Evolutionary conservation across 345 rosid genomes (phyloP).

Genomic region (Sisymbrium irio): DNA sequence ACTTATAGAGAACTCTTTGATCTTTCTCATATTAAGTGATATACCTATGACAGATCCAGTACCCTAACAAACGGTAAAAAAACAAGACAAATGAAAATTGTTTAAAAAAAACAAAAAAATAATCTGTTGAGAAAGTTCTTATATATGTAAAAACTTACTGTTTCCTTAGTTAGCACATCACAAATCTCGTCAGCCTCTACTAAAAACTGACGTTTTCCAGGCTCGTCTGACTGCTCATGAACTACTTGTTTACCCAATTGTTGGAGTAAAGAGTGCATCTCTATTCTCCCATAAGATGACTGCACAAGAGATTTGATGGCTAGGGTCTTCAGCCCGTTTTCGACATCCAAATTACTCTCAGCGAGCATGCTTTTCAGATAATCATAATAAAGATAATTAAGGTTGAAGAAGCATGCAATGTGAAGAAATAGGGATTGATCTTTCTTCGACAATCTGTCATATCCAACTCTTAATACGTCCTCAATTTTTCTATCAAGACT

Average conservation of each 20-base stretch:
- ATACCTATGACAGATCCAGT: conserved; percentile 24
- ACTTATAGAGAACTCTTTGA: background rate
- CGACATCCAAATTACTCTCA: background rate
- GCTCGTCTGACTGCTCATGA: background rate
- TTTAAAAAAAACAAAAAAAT: too few species aligned
- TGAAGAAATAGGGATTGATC: background rate
- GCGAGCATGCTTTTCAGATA: background rate
- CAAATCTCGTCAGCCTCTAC: background rate
- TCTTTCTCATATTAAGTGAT: background rate
- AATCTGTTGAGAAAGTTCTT: too few species aligned
- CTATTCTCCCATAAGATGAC: background rate
- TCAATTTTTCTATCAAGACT: background rate
- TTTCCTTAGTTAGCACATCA: background rate
- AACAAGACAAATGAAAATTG: background rate
- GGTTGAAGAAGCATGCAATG: background rate
- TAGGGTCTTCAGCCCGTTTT: background rate
- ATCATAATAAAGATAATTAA: too few species aligned
- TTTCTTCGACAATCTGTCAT: background rate
- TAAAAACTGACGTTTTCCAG: background rate
- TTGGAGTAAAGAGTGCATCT: background rate
- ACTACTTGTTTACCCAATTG: background rate
- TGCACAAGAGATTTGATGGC: background rate
- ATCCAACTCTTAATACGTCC: background rate
- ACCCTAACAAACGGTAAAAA: conserved; percentile 6
- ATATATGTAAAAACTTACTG: conserved; percentile 3